A percentile compares a stretch with the other conserved stretches of the same genome.
Conservation (phyloP, 148 eudicot species). For the Rhododendron ferrugineum region DNA sequence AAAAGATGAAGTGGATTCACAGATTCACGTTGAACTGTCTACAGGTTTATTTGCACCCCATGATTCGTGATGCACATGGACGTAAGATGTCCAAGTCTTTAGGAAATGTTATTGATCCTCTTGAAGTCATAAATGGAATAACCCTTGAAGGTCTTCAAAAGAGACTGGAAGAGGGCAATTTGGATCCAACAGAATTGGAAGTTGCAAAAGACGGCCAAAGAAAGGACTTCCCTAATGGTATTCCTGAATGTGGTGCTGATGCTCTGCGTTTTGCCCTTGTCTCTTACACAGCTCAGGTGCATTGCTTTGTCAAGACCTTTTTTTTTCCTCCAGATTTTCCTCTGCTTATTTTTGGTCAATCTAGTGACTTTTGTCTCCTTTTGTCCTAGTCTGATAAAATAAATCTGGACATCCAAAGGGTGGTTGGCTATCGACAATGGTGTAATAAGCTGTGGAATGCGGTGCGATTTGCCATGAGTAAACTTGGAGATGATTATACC, state of each 20-base stretch:
- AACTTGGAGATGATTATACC: constrained; percentile 69
- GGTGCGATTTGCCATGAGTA: constrained; percentile 80
- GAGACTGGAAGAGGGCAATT: constrained; percentile 82
- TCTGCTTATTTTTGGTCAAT: not conserved
- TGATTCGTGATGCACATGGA: constrained; percentile 97
- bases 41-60: constrained; percentile 95
- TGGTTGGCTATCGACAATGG: constrained; percentile 95
- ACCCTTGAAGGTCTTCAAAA: constrained; percentile 74
- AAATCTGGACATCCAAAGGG: constrained; percentile 85
- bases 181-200: constrained; percentile 60
- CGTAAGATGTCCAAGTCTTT: constrained; percentile 96
- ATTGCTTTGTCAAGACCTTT: not conserved
- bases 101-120: constrained; percentile 92
- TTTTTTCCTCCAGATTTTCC: not conserved
- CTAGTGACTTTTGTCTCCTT: constrained; percentile 12
- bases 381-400: constrained; percentile 79
- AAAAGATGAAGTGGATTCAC: not conserved
- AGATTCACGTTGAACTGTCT: not conserved
- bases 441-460: constrained; percentile 98
- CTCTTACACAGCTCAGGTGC: constrained; percentile 95
- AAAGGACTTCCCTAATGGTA: constrained; percentile 86
- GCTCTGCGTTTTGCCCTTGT: constrained; percentile 94
- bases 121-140: constrained; percentile 84
- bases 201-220: constrained; percentile 78
- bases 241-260: constrained; percentile 95